Percentiles rank a stretch among this genome's conserved stretches.
Conservation (phyloP, 495 filamentous ascomycete species). For the Rhizodiscina lignyota region DNA sequence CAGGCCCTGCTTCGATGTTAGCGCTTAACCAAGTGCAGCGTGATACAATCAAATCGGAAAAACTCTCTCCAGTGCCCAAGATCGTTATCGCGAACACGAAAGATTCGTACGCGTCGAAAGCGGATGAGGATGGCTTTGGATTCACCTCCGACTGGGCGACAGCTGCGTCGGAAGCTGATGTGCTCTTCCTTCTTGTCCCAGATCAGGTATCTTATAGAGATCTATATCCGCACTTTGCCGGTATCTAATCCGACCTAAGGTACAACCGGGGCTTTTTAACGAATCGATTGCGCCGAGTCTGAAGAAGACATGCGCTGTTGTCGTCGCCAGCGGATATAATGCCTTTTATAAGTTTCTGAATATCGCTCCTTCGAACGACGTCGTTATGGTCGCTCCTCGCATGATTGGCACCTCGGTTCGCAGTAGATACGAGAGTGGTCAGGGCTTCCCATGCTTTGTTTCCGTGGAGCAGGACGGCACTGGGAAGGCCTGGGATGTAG, state of each 20-base stretch:
- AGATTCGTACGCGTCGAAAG: slow-evolving; percentile 5
- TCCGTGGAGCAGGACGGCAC: slow-evolving; percentile 9
- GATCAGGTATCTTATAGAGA: slow-evolving; percentile 5
- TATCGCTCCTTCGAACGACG: slow-evolving; percentile 4
- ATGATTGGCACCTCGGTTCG: slow-evolving; percentile 9
- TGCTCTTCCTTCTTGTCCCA: slow-evolving; percentile 8
- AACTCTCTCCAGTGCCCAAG: slow-evolving; percentile 1
- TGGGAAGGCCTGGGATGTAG: slow-evolving; percentile 5
- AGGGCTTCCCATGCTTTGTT: slow-evolving; percentile 8
- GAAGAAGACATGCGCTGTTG: slow-evolving; percentile 6
- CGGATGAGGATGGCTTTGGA: slow-evolving; percentile 8
- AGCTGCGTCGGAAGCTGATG: slow-evolving; percentile 6
- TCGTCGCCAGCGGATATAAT: slow-evolving; percentile 8
- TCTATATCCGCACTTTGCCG: not conserved
- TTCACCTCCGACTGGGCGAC: slow-evolving; percentile 6
- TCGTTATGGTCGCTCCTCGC: slow-evolving; percentile 9
- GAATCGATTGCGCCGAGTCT: slow-evolving; percentile 5
- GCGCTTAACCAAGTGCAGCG: not conserved
- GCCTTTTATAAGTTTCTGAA: slow-evolving; percentile 8
- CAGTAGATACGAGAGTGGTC: slow-evolving; percentile 1
- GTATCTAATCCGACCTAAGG: not conserved
- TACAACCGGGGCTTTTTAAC: slow-evolving; percentile 9
- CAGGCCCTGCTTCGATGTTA: not conserved
- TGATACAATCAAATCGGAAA: slow-evolving; percentile 5
- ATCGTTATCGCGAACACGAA: slow-evolving; percentile 8